phyloP scores from a whole-genome alignment of 176 grass and related monocot species.

The Stipa capillata region DNA sequence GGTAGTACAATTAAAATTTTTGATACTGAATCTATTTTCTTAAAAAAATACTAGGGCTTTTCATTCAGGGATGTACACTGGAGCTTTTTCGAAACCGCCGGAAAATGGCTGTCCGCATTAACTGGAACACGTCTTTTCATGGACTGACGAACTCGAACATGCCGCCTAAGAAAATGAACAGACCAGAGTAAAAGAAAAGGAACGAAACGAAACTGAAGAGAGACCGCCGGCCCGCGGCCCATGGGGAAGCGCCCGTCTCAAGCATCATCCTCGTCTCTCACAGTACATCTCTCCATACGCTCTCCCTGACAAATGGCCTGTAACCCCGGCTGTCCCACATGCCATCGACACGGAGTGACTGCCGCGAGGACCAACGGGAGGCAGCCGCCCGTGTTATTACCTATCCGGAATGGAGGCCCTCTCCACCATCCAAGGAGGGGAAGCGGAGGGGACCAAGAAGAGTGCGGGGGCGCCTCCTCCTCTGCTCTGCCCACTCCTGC shows the following conservation, averaged over 20 bases:
- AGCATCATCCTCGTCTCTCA: not conserved
- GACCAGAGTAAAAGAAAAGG: not conserved
- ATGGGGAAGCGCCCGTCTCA: not conserved
- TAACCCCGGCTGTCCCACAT: not conserved
- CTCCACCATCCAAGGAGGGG: not conserved
- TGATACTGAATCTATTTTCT: too few species aligned
- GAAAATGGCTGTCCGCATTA: not conserved
- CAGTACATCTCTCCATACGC: not conserved
- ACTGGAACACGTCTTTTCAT: not conserved
- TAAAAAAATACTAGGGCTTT: too few species aligned
- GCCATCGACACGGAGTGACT: not conserved
- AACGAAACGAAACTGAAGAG: not conserved
- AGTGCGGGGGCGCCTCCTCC: not conserved
- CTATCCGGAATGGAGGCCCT: slow-evolving; percentile 20
- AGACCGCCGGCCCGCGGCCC: not conserved
- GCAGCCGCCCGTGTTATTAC: not conserved
- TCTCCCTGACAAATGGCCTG: not conserved
- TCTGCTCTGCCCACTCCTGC: not conserved
- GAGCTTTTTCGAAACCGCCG: too few species aligned
- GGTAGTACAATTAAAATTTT: too few species aligned
- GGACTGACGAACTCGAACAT: not conserved
- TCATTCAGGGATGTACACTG: too few species aligned
- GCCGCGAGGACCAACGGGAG: not conserved
- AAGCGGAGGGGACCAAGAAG: not conserved
- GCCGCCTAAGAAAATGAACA: not conserved